Base-by-base conservation (phyloP, 1,284 basidiomycete species). In the Apiotrichum gracile region DNA sequence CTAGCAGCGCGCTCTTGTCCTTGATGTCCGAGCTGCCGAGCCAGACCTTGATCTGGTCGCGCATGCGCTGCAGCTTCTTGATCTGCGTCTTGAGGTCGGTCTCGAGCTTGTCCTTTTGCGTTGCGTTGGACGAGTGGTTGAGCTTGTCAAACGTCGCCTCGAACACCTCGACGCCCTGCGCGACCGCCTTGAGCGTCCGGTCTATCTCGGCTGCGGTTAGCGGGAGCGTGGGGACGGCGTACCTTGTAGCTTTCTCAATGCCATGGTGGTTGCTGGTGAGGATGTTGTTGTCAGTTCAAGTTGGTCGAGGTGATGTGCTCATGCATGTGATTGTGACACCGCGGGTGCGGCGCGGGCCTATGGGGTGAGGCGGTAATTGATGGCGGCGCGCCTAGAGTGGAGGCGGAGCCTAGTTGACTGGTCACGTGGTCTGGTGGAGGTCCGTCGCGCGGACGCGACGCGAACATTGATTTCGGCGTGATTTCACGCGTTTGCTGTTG, bases 21-120 rank as follows among this genome's bases (percentile, higher is more conserved):
- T 98, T 98, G 78, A 99, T 97, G 78, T 99, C 96, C 76, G 91
- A 94, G 76, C 86, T 92, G 49, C 91, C 87, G 39, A 96, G 84
- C 96, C 96, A 99, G 13, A 91, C 91, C 82, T 98, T 98, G 78
- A 99, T 97, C 82, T 97, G 93, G 79, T 99, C 96, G 61, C 96
- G 83, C 69, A 97, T 79, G 57, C 96, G 84, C 76, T 99, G 96
- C 5, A 99, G 85, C 78, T 98, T 97, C 85, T 99, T 99, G 70
- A 97, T 97, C 78, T 97, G 92, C 1, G 91, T 92, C 81, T 97
- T 96, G 66, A 97, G 80, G 72, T 97, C 92, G 14, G 85, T 83
- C 75, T 96, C 92, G 51, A 90, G 84, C 77, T 96, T 96, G 82
- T 96, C 92, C 77, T 96, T 96, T 83, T 96, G 91, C 0, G 91